Conservation (phyloP, 2,329 filamentous ascomycete species). For the Apiospora phragmitis region DNA sequence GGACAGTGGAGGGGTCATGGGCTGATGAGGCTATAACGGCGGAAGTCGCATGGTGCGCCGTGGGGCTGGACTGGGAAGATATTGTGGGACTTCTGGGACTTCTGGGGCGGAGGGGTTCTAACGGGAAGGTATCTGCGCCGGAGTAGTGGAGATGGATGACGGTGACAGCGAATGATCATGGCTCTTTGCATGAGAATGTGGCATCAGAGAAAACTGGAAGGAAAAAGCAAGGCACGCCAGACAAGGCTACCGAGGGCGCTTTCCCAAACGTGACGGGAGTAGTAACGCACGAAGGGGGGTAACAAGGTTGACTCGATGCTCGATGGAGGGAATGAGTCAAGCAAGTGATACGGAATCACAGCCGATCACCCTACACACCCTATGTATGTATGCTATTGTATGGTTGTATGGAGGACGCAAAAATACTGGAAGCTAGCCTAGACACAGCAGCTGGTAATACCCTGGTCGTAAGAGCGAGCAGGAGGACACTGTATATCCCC, state of each 20-base stretch:
- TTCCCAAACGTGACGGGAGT: background rate
- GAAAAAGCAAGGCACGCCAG: background rate
- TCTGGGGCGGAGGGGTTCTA: background rate
- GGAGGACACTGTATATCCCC: background rate
- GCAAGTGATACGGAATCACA: background rate
- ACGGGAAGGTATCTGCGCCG: constrained; percentile 5
- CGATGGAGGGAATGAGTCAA: background rate
- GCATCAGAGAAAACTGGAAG: background rate
- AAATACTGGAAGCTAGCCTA: background rate
- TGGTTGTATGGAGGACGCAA: background rate
- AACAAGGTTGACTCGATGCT: background rate
- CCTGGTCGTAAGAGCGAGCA: background rate
- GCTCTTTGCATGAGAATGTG: background rate
- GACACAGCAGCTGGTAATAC: background rate
- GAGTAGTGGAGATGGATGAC: background rate
- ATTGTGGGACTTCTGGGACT: background rate
- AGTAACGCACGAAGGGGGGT: background rate
- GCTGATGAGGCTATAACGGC: constrained; percentile 3
- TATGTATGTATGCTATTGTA: too few relatives aligned
- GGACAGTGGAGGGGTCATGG: constrained; percentile 2
- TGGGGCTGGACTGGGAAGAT: background rate
- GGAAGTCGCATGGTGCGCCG: background rate
- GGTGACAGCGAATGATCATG: constrained; percentile 5
- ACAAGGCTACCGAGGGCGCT: background rate
- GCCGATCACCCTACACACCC: background rate